Evolutionary conservation across 768 basidiomycete species (phyloP).

Genomic region (Lyophyllum atratum): DNA sequence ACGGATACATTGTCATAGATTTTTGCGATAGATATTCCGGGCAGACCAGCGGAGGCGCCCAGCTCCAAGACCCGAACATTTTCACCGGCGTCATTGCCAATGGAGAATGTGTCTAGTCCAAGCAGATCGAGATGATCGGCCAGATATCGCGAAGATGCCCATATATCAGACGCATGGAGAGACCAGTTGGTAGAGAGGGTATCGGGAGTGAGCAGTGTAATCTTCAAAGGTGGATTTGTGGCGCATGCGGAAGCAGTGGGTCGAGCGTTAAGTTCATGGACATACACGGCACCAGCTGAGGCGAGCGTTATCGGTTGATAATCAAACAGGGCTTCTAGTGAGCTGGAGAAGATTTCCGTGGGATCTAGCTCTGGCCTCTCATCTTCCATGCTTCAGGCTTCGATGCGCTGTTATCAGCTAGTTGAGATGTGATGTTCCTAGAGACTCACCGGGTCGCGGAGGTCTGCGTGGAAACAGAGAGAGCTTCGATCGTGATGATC

Average conservation of each 20-base stretch:
- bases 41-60: slow-evolving; percentile 75
- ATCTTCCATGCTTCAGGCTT: slow-evolving; percentile 10
- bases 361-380: slow-evolving; percentile 34
- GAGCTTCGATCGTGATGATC: neutral
- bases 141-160: slow-evolving; percentile 67
- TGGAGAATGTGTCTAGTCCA: slow-evolving; percentile 4
- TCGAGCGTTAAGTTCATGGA: slow-evolving; percentile 34
- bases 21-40: slow-evolving; percentile 67
- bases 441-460: slow-evolving; percentile 6
- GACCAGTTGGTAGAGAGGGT: slow-evolving; percentile 71
- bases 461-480: neutral
- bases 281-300: slow-evolving; percentile 54
- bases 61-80: slow-evolving; percentile 58
- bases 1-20: slow-evolving; percentile 41
- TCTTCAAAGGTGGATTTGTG: slow-evolving; percentile 17
- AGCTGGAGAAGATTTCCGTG: slow-evolving; percentile 70
- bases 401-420: neutral
- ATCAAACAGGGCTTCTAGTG: slow-evolving; percentile 63
- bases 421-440: neutral
- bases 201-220: slow-evolving; percentile 62
- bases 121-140: slow-evolving; percentile 58
- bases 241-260: slow-evolving; percentile 15
- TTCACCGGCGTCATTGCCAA: neutral
- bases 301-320: slow-evolving; percentile 62
- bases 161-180: slow-evolving; percentile 77